These are phyloP conservation scores for Gamarada debralockiae DNA, from an alignment of 495 filamentous ascomycete species.

Conservation along the genomic window DNA sequence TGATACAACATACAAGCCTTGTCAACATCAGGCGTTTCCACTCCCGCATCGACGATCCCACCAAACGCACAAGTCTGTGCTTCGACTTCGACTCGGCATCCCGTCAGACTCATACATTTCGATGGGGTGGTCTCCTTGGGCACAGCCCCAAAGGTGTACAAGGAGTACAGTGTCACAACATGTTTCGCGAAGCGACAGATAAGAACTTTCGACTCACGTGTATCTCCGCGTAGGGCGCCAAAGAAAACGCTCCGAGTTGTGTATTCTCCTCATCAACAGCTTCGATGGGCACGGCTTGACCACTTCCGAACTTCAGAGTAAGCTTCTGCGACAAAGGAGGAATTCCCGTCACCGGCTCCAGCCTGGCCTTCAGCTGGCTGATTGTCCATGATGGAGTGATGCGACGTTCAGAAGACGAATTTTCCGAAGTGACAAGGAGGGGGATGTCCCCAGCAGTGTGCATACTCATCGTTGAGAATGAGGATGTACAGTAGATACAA, in stretches of 20 bases:
- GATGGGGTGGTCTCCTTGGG: neutral
- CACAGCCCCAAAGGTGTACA: neutral
- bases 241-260: constrained; percentile 55
- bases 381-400: constrained; percentile 93
- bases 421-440: constrained; percentile 75
- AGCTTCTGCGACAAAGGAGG: constrained; percentile 77
- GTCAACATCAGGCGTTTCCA: too few relatives aligned
- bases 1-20: too few relatives aligned
- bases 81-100: too few relatives aligned
- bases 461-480: constrained; percentile 30
- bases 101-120: neutral
- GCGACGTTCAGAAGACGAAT: constrained; percentile 75
- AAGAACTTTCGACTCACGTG: constrained; percentile 52
- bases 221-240: constrained; percentile 71
- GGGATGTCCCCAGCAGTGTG: constrained; percentile 75
- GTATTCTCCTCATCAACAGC: constrained; percentile 65
- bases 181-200: constrained; percentile 16
- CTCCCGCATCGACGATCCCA: neutral
- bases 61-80: constrained; percentile 1
- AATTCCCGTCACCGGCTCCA: constrained; percentile 91
- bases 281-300: constrained; percentile 51
- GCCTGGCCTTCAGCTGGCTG: constrained; percentile 76
- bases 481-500: neutral
- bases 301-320: constrained; percentile 54
- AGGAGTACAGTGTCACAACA: neutral